These are phyloP conservation scores for Yamadazyma laniorum DNA, from an alignment of 805 yeast genomes.

Conservation along the genomic window DNA sequence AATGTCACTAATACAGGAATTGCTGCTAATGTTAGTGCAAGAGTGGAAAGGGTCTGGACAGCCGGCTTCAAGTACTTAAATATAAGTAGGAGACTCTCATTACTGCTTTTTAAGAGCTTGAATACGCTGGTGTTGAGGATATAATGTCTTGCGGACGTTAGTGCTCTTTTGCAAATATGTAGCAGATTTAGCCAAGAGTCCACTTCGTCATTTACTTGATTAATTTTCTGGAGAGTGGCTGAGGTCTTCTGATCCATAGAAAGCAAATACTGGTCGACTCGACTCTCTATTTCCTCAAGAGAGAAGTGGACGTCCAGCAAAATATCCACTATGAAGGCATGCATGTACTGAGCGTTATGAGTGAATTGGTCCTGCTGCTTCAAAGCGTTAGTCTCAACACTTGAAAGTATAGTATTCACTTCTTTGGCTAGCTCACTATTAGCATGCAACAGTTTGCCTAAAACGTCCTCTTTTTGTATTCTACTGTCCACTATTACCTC, in stretches of 20 bases:
- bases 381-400: slow-evolving; percentile 5
- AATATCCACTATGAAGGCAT: slow-evolving; percentile 6
- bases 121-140: too few relatives aligned
- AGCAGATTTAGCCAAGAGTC: slow-evolving; percentile 1
- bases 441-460: too few relatives aligned
- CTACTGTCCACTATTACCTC: too few relatives aligned
- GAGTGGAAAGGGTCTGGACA: too few relatives aligned
- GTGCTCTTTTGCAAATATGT: background rate
- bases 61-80: too few relatives aligned
- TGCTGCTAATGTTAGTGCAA: too few relatives aligned
- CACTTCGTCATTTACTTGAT: slow-evolving; percentile 9
- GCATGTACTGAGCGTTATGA: background rate
- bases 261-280: slow-evolving; percentile 8
- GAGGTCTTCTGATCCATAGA: slow-evolving; percentile 11
- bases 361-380: slow-evolving; percentile 1
- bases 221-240: slow-evolving; percentile 10
- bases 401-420: slow-evolving; percentile 2
- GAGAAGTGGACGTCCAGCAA: slow-evolving; percentile 6
- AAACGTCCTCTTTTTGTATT: too few relatives aligned
- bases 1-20: too few relatives aligned
- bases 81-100: too few relatives aligned
- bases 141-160: background rate
- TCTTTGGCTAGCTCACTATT: slow-evolving; percentile 8
- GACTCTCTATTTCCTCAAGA: slow-evolving; percentile 7
- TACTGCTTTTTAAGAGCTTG: too few relatives aligned